Evolutionary conservation across 257 asterid species (phyloP), one percentile per base, ranked within the genome.

Genomic region (Cynanchum wilfordii): DNA sequence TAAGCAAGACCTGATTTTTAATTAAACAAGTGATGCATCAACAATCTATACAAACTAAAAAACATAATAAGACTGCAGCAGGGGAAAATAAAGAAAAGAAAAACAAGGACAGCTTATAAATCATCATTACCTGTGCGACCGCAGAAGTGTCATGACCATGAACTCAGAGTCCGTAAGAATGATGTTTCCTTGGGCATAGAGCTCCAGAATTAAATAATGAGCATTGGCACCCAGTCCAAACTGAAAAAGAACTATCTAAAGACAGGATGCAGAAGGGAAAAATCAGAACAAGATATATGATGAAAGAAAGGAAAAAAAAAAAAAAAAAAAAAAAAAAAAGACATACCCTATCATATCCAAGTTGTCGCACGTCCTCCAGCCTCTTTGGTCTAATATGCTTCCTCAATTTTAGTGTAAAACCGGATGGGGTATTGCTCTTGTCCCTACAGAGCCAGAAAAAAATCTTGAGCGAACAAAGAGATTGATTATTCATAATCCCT

Each of bases 291-390:
- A 30, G 12, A 68, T 20, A 36, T 13, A 51, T 27, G 36, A 69
- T 20, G 25, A 49, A 30, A 67, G n/a, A 57, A 45, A 25, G 25
- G 54, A 8, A 3, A 24, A 51, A 44, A 77, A 62, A 72, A 62
- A 72, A 6, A 72, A 73, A 65, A 63, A 50, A 29, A 58, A 9
- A 70, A 63, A 54, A 27, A 58, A 5, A 70, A 65, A 56, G 42
- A 44, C 82, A 69, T 84, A 95, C 99, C 94, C 98, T 88, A 69
- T 95, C 99, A 80, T 95, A 95, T 56, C 99, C 99, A 77, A 95
- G 98, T 74, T 95, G 99, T 27, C 96, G 90, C 78, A 95, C 98
- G 81, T 95, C 99, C 84, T 95, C 99, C 17, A 95, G 96, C 89
- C 97, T 92, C 80, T 95, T 95, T 64, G 97, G 86, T 81, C 99